Conservation (phyloP, 148 eudicot species). For the Rhododendron vialii region DNA sequence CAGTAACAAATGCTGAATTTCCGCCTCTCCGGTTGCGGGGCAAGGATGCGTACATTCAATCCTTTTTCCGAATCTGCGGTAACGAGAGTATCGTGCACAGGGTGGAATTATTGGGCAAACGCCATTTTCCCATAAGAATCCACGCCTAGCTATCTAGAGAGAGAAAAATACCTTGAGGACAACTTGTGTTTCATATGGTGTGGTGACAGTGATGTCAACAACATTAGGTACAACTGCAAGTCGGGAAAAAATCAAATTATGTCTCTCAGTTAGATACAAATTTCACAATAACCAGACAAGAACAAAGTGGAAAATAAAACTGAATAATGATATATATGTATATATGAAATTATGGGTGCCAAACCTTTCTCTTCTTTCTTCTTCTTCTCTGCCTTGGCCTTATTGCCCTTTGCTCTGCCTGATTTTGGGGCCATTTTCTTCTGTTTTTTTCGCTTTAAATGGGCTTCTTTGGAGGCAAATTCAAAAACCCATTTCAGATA, state of each 20-base stretch:
- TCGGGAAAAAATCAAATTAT: background rate
- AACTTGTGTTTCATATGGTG: slow-evolving; percentile 81
- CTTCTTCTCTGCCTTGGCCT: slow-evolving; percentile 69
- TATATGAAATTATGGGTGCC: background rate
- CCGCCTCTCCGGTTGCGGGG: background rate
- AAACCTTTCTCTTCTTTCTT: slow-evolving; percentile 89
- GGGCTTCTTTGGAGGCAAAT: slow-evolving; percentile 6
- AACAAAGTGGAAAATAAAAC: background rate
- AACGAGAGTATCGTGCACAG: background rate
- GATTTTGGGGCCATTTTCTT: slow-evolving; percentile 90
- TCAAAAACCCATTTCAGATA: slow-evolving; percentile 16
- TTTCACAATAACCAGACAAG: no score
- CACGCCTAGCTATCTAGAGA: background rate
- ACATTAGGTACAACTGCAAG: slow-evolving; percentile 84
- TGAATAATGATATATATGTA: background rate
- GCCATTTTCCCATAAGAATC: background rate
- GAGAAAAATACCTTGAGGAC: slow-evolving; percentile 58
- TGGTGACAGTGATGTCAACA: slow-evolving; percentile 71
- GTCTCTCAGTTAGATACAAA: background rate
- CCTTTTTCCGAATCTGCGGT: background rate
- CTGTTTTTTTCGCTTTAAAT: background rate
- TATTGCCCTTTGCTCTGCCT: slow-evolving; percentile 60
- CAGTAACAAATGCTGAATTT: background rate
- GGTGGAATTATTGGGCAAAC: background rate
- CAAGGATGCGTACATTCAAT: background rate